Evolutionary conservation across 768 basidiomycete genomes (phyloP), one percentile per base, ranked within the genome.

Genomic region (Pleurotus djamor): DNA sequence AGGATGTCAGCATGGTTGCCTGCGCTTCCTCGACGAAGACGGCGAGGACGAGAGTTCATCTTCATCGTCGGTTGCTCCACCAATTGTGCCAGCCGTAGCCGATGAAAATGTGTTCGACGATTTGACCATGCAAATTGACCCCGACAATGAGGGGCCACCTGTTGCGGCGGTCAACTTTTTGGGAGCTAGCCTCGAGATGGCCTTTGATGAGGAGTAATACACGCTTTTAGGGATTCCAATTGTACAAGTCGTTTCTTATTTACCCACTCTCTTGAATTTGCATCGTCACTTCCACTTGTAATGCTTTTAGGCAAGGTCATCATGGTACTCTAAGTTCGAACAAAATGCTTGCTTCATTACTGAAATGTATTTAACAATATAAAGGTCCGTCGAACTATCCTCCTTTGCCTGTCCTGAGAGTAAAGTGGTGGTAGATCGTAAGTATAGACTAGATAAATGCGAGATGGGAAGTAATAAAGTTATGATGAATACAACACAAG

Each of bases 1-100:
- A 33, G 89, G 90, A 0, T 92, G 90, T 69, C 67, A 72, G n/a
- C 63, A 59, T 51, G 84, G 84, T 0, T 92, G 90, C 68, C 66
- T 92, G 57, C 78, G 79, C 35, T 91, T 87, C 65, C 69, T 92
- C 64, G 79, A 77, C 52, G 52, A 16, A 41, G 47, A 37, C 37
- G 16, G 47, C 34, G 59, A 41, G 10, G n/a, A 10, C 38, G 10
- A 41, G 10, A n/a, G 38, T 10, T 10, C 9, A 9, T 41, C 38
- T n/a, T 10, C 38, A n/a, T n/a, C 45, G 7, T 12, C 13, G 45
- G 7, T 16, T 47, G 16, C 2, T 17, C 45, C 45, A 47, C 45
- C 45, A 7, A n/a, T 16, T 41, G n/a, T n/a, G n/a, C 10, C 17
- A 47, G 13, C 45, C 12, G 17, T 17, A 7, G 45, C 45, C 13